phyloP scores from a whole-genome alignment of 306 rosid species.

The Rosa persica region DNA sequence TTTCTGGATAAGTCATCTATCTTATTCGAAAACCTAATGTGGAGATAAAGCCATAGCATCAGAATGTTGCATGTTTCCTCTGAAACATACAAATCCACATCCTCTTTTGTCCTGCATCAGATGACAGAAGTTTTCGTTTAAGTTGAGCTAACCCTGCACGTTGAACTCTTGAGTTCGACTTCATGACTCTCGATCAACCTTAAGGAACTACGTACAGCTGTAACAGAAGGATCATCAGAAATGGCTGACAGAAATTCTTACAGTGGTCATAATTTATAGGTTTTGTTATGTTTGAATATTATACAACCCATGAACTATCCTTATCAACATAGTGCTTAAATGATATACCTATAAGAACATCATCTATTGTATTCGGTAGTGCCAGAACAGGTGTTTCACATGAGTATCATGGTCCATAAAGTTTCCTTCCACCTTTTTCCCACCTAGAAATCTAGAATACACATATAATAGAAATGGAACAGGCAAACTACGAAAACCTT shows the following conservation, averaged over 20 bases:
- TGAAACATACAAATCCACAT: conserved; percentile 22
- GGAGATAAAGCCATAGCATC: conserved; percentile 24
- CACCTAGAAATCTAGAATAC: conserved; percentile 15
- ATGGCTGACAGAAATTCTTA: neutral
- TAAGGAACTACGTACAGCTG: neutral
- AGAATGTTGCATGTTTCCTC: conserved; percentile 21
- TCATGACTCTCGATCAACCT: neutral
- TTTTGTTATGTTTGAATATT: neutral
- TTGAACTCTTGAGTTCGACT: neutral
- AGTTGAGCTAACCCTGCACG: neutral
- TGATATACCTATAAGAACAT: neutral
- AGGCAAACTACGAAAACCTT: neutral
- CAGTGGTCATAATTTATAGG: neutral
- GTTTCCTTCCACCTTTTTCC: conserved; percentile 41
- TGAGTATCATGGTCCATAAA: conserved; percentile 32
- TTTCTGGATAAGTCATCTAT: conserved; percentile 25
- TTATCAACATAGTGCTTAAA: neutral
- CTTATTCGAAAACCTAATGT: conserved; percentile 20
- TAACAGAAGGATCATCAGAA: conserved; percentile 1
- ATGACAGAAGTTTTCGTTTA: neutral
- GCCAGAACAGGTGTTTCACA: conserved; percentile 33
- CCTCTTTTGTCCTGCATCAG: neutral
- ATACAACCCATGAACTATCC: neutral
- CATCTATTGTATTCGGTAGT: conserved; percentile 10
- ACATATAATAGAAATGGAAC: conserved; percentile 8